Evolutionary conservation across 208 protist species (phyloP).

Genomic region (Leishmania tropica): DNA sequence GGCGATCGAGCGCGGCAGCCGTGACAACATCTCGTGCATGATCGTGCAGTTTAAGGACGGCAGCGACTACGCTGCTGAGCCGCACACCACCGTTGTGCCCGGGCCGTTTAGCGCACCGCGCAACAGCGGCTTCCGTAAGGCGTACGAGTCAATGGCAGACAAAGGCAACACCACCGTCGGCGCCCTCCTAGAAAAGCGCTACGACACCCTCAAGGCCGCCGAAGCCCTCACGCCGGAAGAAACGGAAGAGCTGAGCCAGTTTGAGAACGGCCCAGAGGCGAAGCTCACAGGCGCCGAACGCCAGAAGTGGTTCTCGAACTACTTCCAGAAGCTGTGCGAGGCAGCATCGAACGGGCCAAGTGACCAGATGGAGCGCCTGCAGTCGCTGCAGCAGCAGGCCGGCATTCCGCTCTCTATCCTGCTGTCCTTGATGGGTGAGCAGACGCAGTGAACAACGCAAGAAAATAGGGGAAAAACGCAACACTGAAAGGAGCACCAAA

Average conservation of each 20-base stretch:
- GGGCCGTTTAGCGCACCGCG: conserved; percentile 80
- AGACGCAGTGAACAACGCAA: conserved; percentile 26
- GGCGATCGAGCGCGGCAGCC: conserved; percentile 88
- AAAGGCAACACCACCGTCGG: conserved; percentile 72
- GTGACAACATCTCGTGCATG: conserved; percentile 93
- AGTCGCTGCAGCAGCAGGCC: conserved; percentile 83
- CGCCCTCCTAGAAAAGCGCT: conserved; percentile 83
- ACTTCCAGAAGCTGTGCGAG: conserved; percentile 61
- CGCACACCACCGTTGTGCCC: conserved; percentile 70
- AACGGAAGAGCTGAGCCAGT: conserved; percentile 66
- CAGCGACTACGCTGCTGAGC: conserved; percentile 71
- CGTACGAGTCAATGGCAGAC: conserved; percentile 81
- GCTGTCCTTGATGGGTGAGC: conserved; percentile 75
- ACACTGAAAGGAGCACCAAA: background rate
- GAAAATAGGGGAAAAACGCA: background rate
- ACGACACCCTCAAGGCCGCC: conserved; percentile 56
- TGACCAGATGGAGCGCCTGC: conserved; percentile 83
- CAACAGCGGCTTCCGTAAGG: conserved; percentile 82
- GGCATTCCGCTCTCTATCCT: conserved; percentile 83
- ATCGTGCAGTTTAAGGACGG: conserved; percentile 90
- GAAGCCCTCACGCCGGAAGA: conserved; percentile 41
- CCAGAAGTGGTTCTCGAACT: conserved; percentile 69
- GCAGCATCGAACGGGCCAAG: conserved; percentile 32
- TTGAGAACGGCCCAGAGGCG: conserved; percentile 49
- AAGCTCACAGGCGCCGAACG: conserved; percentile 59